Evolutionary conservation across 1,284 basidiomycete species (phyloP).

Genomic region (Sanghuangporus sanghuang): DNA sequence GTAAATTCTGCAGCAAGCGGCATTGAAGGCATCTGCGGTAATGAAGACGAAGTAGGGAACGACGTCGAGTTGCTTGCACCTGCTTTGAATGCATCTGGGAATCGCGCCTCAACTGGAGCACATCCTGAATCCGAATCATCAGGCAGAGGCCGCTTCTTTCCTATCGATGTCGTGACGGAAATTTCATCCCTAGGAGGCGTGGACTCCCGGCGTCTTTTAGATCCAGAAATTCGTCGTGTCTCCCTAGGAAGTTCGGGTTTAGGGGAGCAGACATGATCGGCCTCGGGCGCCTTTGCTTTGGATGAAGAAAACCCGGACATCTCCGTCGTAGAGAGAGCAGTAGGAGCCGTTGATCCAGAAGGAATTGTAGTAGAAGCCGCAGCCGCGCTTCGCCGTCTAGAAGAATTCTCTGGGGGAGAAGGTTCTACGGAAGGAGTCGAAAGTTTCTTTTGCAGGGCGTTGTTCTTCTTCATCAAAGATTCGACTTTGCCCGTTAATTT

Average conservation of each 20-base stretch:
- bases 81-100: constrained; percentile 3
- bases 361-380: not conserved
- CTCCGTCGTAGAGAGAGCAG: constrained; percentile 11
- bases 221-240: constrained; percentile 2
- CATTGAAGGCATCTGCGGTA: constrained; percentile 37
- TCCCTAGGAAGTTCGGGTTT: not conserved
- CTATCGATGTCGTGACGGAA: constrained; percentile 9
- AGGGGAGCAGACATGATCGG: not conserved
- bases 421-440: not conserved
- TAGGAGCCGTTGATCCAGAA: not conserved
- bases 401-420: constrained; percentile 35
- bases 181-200: constrained; percentile 5
- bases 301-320: constrained; percentile 21
- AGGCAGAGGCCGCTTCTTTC: constrained; percentile 16
- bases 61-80: not conserved
- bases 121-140: constrained; percentile 10
- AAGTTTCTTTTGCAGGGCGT: constrained; percentile 63
- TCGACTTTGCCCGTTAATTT: constrained; percentile 65
- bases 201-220: constrained; percentile 6
- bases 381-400: not conserved
- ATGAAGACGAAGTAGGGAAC: constrained; percentile 3
- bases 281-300: constrained; percentile 22
- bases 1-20: constrained; percentile 14
- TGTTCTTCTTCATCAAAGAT: constrained; percentile 61
- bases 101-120: constrained; percentile 8